Percentiles rank a stretch among this genome's conserved stretches.
Evolutionary conservation across 192 early-diverging fungal species (phyloP).

Genomic region (Linnemannia schmuckeri): DNA sequence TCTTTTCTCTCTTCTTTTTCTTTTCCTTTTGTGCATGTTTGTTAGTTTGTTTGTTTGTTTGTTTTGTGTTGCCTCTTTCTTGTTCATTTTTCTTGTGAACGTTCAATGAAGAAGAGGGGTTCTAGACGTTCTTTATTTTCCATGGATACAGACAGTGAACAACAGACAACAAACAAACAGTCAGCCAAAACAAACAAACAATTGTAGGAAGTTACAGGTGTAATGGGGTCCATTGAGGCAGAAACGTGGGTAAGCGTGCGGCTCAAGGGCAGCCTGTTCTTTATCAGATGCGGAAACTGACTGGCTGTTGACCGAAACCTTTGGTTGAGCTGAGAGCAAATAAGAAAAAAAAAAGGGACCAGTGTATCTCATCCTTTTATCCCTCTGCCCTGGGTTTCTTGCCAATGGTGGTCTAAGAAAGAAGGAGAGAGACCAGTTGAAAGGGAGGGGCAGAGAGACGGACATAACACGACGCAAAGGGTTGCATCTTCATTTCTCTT

Average conservation of each 20-base stretch:
- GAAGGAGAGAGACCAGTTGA: neutral
- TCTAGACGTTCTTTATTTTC: neutral
- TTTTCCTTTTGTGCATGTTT: neutral
- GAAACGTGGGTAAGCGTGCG: neutral
- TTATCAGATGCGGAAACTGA: neutral
- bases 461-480: too few species aligned
- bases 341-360: neutral
- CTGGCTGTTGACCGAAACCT: neutral
- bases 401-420: too few species aligned
- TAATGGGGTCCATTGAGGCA: neutral
- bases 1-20: neutral
- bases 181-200: neutral
- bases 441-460: neutral
- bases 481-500: too few species aligned
- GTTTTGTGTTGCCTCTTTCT: neutral
- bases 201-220: neutral
- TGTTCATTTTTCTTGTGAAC: neutral
- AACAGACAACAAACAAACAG: neutral
- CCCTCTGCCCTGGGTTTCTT: too few species aligned
- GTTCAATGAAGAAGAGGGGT: neutral
- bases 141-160: neutral
- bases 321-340: neutral
- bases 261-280: neutral
- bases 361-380: too few species aligned
- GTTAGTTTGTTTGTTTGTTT: conserved; percentile 3